These are phyloP conservation scores for Raddia distichophylla DNA, from an alignment of 176 grass and related monocot genomes.

Conservation along the genomic window DNA sequence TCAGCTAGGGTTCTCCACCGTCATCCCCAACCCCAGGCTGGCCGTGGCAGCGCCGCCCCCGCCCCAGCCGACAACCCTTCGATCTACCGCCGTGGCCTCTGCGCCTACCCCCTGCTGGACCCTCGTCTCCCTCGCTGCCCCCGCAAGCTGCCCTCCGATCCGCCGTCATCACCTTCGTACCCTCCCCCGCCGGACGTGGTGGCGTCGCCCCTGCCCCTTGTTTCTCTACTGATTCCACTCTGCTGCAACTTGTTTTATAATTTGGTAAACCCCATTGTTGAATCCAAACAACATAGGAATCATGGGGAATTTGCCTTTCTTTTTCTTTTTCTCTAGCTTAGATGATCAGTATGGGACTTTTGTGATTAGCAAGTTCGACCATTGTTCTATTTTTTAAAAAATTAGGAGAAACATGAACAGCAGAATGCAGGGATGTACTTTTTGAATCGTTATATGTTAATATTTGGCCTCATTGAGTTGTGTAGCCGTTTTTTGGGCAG, in stretches of 20 bases:
- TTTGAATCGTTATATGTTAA: background rate
- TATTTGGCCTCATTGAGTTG: background rate
- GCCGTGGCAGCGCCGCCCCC: no score
- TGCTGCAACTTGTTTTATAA: background rate
- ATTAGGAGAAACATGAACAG: background rate
- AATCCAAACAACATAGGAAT: slow-evolving; percentile 1
- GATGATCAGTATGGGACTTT: background rate
- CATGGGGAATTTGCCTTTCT: background rate
- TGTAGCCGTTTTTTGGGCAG: slow-evolving; percentile 1
- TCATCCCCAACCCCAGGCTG: no score
- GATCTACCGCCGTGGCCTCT: no score
- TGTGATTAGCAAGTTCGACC: background rate
- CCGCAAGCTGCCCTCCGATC: no score
- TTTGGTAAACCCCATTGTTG: background rate
- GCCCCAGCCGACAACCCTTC: no score
- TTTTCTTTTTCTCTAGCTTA: slow-evolving; percentile 13
- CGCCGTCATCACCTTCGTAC: no score
- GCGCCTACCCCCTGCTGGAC: no score
- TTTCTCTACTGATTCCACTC: background rate
- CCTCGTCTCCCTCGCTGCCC: no score
- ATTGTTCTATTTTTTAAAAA: background rate
- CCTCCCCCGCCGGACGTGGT: no score
- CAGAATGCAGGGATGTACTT: background rate
- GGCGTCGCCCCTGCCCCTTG: no score
- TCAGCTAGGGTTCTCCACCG: no score